Conservation (phyloP, 2,329 filamentous ascomycete species). For the Pseudocercospora eumusae region DNA sequence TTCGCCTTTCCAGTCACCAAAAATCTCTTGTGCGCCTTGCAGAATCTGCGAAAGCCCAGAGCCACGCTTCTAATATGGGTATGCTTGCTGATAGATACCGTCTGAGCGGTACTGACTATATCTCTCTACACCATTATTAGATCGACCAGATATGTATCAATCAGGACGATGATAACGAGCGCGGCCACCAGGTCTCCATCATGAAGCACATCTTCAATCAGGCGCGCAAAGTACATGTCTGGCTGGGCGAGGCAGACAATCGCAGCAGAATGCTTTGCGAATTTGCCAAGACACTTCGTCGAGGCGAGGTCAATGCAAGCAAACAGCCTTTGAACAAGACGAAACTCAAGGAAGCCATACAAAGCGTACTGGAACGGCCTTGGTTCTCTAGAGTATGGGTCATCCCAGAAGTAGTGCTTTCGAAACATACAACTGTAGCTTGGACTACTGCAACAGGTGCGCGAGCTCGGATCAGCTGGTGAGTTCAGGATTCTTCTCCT, state of each 20-base stretch:
- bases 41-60: slow-evolving; percentile 30
- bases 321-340: slow-evolving; percentile 33
- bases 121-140: slow-evolving; percentile 9
- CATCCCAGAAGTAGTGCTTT: slow-evolving; percentile 32
- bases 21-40: slow-evolving; percentile 34
- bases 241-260: slow-evolving; percentile 35
- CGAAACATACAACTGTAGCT: slow-evolving; percentile 28
- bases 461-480: slow-evolving; percentile 27
- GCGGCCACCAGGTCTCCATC: slow-evolving; percentile 39
- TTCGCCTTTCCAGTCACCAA: slow-evolving; percentile 35
- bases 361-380: slow-evolving; percentile 33
- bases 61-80: slow-evolving; percentile 38
- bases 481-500: background rate
- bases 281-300: slow-evolving; percentile 34
- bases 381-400: slow-evolving; percentile 39
- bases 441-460: slow-evolving; percentile 20
- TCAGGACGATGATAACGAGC: slow-evolving; percentile 37
- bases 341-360: slow-evolving; percentile 33
- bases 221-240: slow-evolving; percentile 33
- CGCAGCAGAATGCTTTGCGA: slow-evolving; percentile 34
- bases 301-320: slow-evolving; percentile 24
- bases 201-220: slow-evolving; percentile 41
- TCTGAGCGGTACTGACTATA: background rate
- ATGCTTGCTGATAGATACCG: background rate
- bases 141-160: slow-evolving; percentile 41